Evolutionary conservation across 1,139 yeast species (phyloP), one percentile per base, ranked within the genome.

Genomic region (Yamadazyma membranifaciens): DNA sequence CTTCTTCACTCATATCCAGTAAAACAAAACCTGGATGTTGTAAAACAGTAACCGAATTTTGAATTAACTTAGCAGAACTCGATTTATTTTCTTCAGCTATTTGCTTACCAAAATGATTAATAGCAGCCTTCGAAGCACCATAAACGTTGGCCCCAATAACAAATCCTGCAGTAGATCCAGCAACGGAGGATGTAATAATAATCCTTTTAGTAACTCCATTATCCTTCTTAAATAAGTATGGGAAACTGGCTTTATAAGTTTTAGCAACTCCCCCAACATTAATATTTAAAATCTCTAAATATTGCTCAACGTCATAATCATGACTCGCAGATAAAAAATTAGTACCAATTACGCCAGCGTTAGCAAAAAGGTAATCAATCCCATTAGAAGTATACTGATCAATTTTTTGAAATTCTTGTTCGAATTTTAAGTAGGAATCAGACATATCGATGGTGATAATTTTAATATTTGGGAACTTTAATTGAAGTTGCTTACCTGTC

Each of bases 41-140:
- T 11, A 40, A 31, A 2, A 47, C 14, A 13, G 46, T 42, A 9
- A 32, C 33, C 1, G 47, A 44, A 13, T 37, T 33, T 27, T 40
- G 40, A 22, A 20, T 32, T 7, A 41, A n/a, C 6, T 37, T 31
- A 14, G 13, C 24, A 26, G 40, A 17, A 14, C 37, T 28, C 15
- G 11, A 30, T 9, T 25, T 22, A 33, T 44, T 42, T 17, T 45
- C 47, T 7, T 22, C 17, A 7, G 44, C 37, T 15, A 46, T 32
- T 38, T 46, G 49, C 25, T 37, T 33, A 4, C 40, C 46, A 29
- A 46, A 39, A 20, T 42, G 43, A 22, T 45, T 42, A 7, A 44
- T 16, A 24, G 47, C 49, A 29, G 43, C 42, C 22, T 45, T 45
- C 6, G 49, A 45, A 14, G 45, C 48, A 32, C 51, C 47, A 36